Percentiles rank a stretch among this genome's conserved stretches.
Evolutionary conservation across 768 basidiomycete species (phyloP).

Genomic region (Kockovaella imperatae): DNA sequence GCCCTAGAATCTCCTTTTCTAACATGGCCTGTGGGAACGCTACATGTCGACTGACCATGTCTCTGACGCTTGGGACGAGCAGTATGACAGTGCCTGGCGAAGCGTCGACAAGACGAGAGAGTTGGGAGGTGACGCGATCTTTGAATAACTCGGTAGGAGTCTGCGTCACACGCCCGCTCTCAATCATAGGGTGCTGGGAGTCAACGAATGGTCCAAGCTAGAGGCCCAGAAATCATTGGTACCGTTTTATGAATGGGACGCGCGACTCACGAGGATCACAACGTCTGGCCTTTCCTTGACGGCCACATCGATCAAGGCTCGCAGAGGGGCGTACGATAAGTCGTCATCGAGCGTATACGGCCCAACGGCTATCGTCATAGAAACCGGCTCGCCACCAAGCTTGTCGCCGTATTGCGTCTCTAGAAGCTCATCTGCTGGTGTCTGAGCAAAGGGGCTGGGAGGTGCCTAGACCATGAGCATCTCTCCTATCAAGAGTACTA

Average conservation of each 20-base stretch:
- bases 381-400: slow-evolving; percentile 51
- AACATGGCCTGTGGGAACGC: slow-evolving; percentile 70
- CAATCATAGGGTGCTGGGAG: slow-evolving; percentile 62
- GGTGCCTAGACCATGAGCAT: slow-evolving; percentile 52
- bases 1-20: slow-evolving; percentile 37
- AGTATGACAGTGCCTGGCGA: slow-evolving; percentile 67
- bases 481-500: slow-evolving; percentile 34
- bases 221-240: background rate
- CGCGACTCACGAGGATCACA: slow-evolving; percentile 59
- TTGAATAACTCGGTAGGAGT: slow-evolving; percentile 63
- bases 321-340: slow-evolving; percentile 65
- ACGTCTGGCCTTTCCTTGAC: slow-evolving; percentile 62
- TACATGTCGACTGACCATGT: slow-evolving; percentile 67
- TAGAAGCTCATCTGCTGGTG: slow-evolving; percentile 46
- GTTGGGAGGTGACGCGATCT: slow-evolving; percentile 54
- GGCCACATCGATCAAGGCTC: slow-evolving; percentile 57
- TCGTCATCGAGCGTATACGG: slow-evolving; percentile 78
- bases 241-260: background rate
- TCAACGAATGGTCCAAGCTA: slow-evolving; percentile 93
- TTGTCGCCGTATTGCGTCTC: slow-evolving; percentile 43
- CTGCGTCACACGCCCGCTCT: slow-evolving; percentile 62
- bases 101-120: slow-evolving; percentile 55
- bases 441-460: slow-evolving; percentile 49
- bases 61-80: slow-evolving; percentile 72
- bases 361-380: slow-evolving; percentile 68